These are phyloP conservation scores for Geosmithia flava DNA, from an alignment of 2,329 filamentous ascomycete species.

Conservation along the genomic window DNA sequence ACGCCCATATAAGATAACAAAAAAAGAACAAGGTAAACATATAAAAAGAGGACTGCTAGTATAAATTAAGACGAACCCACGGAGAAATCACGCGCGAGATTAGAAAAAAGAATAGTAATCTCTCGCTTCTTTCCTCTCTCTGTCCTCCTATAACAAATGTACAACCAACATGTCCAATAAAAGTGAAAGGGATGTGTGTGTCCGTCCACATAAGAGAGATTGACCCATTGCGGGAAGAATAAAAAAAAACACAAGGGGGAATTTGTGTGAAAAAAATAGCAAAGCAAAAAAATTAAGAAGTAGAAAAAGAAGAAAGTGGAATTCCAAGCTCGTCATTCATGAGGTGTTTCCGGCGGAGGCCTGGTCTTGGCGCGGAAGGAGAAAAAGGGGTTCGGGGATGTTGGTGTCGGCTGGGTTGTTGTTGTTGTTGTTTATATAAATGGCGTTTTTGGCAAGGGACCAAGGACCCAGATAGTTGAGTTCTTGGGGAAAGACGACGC, in stretches of 20 bases:
- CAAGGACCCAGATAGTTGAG: too few relatives aligned
- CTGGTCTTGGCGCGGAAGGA: too few relatives aligned
- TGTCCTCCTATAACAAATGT: background rate
- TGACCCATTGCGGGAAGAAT: background rate
- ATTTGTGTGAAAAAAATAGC: constrained; percentile 2
- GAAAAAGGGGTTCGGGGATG: too few relatives aligned
- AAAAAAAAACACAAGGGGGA: constrained; percentile 5
- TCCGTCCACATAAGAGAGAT: background rate
- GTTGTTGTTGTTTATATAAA: background rate
- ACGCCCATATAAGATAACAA: background rate
- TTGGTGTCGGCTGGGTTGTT: background rate
- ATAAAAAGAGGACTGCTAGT: background rate
- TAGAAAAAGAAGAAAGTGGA: background rate
- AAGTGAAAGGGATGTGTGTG: background rate
- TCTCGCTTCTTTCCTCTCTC: background rate
- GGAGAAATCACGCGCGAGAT: too few relatives aligned
- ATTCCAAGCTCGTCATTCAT: background rate
- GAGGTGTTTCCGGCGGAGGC: background rate
- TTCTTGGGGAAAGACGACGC: too few relatives aligned
- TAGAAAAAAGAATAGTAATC: background rate
- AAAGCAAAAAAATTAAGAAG: background rate
- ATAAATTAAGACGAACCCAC: background rate
- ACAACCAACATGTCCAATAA: background rate
- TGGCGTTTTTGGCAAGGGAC: too few relatives aligned
- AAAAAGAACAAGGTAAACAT: background rate